Evolutionary conservation across 495 filamentous ascomycete genomes (phyloP), one percentile per base, ranked within the genome.

Genomic region (Talaromyces ruber): DNA sequence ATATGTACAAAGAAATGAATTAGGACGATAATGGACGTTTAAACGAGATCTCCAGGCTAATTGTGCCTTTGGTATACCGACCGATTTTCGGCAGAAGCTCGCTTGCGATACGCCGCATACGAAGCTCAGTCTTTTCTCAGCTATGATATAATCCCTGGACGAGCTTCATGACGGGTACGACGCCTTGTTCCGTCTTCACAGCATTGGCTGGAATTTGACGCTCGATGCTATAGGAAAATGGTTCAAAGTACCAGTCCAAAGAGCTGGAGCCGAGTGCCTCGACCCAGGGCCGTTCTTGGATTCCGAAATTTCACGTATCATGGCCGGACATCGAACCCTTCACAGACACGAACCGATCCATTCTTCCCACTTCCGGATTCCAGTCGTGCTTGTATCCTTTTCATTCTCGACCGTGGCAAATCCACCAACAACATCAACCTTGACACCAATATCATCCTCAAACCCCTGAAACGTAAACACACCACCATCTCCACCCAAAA

Each of bases 281-380:
- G 4, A 18, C 14, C 39, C 7, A 8, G 2, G n/a, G n/a, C 16
- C 39, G n/a, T 45, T 45, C 39, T 45, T n/a, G 39, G 2, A 45
- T 21, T 37, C 32, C 32, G 32, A 14, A 9, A 12, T 1, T 37
- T 37, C 32, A 37, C 14, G 1, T 14, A 37, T 14, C 11, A 25
- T 53, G 2, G 4, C 21, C 9, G 28, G 9, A 21, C 51, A 54
- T 26, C n/a, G 11, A 28, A 28, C 26, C 18, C 21, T 28, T 81
- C 67, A 87, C 61, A 87, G 66, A 61, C 81, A 81, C 64, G 75
- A 74, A 12, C 82, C 88, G 65, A 98, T 85, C 95, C 95, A 98
- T 62, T 84, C 82, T 81, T 92, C 93, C 92, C 92, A 97, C 69
- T 82, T 86, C 59, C 86, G 82, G 5, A 91, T 86, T 18, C 86